These are phyloP conservation scores for Paecilomyces variotii DNA, from an alignment of 2,329 filamentous ascomycete genomes.

Conservation along the genomic window DNA sequence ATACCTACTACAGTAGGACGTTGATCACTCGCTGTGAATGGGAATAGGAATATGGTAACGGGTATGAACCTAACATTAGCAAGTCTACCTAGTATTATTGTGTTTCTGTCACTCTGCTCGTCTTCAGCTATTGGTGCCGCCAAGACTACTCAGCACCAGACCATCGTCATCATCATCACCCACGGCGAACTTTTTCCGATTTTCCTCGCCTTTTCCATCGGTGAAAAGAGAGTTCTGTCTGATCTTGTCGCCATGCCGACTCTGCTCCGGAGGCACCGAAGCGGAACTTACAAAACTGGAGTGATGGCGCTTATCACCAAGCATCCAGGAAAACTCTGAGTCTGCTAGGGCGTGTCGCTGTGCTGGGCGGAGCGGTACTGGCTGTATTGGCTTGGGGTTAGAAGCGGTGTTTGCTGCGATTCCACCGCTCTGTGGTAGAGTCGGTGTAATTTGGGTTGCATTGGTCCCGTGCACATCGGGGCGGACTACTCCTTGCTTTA, in stretches of 20 bases:
- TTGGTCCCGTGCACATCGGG: neutral
- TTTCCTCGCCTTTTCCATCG: slow-evolving; percentile 18
- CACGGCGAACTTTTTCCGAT: slow-evolving; percentile 15
- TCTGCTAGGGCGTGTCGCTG: slow-evolving; percentile 36
- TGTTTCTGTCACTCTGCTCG: neutral
- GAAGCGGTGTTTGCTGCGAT: neutral
- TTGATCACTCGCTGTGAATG: too few species aligned
- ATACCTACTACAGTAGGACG: too few species aligned
- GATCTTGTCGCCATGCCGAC: slow-evolving; percentile 24
- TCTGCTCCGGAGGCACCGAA: slow-evolving; percentile 38
- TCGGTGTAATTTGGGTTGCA: neutral
- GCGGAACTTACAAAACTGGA: slow-evolving; percentile 39
- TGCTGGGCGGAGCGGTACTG: slow-evolving; percentile 15
- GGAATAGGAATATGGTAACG: too few species aligned
- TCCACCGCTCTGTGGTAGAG: neutral
- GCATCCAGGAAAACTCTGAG: slow-evolving; percentile 44
- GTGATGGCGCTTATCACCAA: slow-evolving; percentile 36
- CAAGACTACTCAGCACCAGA: slow-evolving; percentile 32
- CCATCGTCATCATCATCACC: slow-evolving; percentile 31
- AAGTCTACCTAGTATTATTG: neutral
- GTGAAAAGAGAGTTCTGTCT: slow-evolving; percentile 28
- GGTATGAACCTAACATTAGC: neutral
- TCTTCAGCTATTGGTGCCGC: slow-evolving; percentile 11
- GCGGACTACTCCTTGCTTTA: neutral
- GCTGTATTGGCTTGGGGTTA: slow-evolving; percentile 6